Evolutionary conservation across 345 rosid genomes (phyloP).

Genomic region (Ceriops tagal): DNA sequence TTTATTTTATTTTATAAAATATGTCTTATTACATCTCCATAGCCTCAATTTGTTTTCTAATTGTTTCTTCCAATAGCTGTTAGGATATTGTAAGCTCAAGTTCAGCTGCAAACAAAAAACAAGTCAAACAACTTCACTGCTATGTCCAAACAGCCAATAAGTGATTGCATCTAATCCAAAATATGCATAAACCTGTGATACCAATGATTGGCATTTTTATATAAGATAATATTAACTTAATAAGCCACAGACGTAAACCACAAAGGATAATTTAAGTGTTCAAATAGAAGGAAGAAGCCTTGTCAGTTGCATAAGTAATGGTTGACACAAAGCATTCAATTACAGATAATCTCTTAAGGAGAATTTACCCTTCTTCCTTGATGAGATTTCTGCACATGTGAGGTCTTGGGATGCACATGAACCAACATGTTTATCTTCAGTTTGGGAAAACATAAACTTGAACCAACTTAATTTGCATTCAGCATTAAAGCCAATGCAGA

Average conservation of each 20-base stretch:
- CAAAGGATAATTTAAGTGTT: not conserved
- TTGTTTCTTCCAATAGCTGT: not conserved
- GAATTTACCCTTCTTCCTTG: slow-evolving; percentile 45
- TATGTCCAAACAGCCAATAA: not conserved
- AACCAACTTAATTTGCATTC: too few species aligned
- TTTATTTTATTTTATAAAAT: not conserved
- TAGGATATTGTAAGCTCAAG: not conserved
- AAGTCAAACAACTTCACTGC: not conserved
- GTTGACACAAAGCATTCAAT: not conserved
- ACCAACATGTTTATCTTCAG: too few species aligned
- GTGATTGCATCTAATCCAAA: not conserved
- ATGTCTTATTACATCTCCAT: not conserved
- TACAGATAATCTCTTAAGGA: not conserved
- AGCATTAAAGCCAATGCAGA: too few species aligned
- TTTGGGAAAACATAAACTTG: too few species aligned
- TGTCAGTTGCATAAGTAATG: not conserved
- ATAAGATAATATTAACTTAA: not conserved
- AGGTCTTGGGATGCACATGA: slow-evolving; percentile 24
- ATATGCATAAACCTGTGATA: not conserved
- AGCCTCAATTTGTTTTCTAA: too few species aligned
- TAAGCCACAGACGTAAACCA: too few species aligned
- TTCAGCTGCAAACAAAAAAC: not conserved
- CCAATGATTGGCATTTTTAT: not conserved
- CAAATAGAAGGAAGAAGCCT: not conserved
- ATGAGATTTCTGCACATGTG: slow-evolving; percentile 36